Base-by-base conservation (phyloP, 2,329 filamentous ascomycete species). In the Colletotrichum camelliae region DNA sequence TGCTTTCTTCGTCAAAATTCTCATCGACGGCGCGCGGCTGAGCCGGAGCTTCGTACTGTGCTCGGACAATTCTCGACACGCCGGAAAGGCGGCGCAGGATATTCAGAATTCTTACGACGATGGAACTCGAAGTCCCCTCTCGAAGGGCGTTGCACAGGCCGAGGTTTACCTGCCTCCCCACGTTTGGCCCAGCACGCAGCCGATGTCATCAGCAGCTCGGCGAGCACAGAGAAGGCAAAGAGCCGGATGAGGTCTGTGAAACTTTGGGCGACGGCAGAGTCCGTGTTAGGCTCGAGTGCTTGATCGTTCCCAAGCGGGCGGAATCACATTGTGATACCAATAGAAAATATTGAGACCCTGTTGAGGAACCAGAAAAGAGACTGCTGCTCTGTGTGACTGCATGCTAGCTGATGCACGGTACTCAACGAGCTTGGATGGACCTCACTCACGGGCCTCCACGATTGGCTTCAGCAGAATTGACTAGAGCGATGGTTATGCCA, bases 221-320 rank as follows among this genome's bases (percentile, higher is more conserved):
- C 35, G 37, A 60, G 52, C 24, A 43, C 27, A 48, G 43, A 57
- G 37, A 33, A 58, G 58, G 57, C 55, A 35, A 31, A 18, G 12
- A 58, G 31, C 62, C 18, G 29, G 27, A 13, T 39, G 55, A 64
- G 57, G 73, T 48, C 64, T 73, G 70, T 75, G 70, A 29, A 62
- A 73, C 70, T 52, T 65, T 68, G 64, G 69, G 64, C 58, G 21
- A 43, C 48, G 21, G 57, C 31, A 69, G 29, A 35, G 64, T 73
- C 70, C 70, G 29, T 75, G 64, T 73, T 31, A 35, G 64, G 64
- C 69, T 48, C 48, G 18, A 37, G 29, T 68, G 73, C 35, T 61
- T 52, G 12, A 18, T 65, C 48, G 24, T 74, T 71, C 29, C 48
- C 65, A 29, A 33, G 35, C 16, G 66, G 48, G 27, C 33, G 21